phyloP scores from a whole-genome alignment of 345 rosid species.

The Tarenaya hassleriana region DNA sequence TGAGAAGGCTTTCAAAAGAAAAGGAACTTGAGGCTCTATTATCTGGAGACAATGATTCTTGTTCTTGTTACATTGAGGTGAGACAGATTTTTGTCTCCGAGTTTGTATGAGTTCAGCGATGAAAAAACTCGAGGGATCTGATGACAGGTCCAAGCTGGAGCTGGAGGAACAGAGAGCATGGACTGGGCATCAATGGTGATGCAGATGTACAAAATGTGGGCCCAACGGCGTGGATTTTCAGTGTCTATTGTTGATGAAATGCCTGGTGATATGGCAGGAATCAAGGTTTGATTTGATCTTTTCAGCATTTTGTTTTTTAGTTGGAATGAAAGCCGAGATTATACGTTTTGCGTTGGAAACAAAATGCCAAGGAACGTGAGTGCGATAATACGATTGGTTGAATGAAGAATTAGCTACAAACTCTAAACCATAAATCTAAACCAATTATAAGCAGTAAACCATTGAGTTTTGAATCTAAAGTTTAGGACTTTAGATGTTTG shows the following conservation, averaged over 20 bases:
- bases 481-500: no score
- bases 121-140: neutral
- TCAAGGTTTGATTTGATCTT: conserved; percentile 52
- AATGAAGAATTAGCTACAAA: neutral
- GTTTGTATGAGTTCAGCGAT: neutral
- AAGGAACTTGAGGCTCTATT: conserved; percentile 90
- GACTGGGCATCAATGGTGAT: conserved; percentile 98
- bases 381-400: no score
- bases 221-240: conserved; percentile 51
- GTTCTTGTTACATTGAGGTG: conserved; percentile 85
- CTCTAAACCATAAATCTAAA: no score
- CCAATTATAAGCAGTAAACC: no score
- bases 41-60: conserved; percentile 72
- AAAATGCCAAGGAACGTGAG: no score
- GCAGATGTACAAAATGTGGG: conserved; percentile 90
- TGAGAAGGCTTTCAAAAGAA: conserved; percentile 78
- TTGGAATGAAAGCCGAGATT: no score
- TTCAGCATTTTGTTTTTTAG: neutral
- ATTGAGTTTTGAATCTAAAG: no score
- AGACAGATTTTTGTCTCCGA: conserved; percentile 9
- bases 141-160: conserved; percentile 90
- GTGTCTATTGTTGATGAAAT: conserved; percentile 79
- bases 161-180: conserved; percentile 98
- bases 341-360: no score
- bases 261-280: conserved; percentile 89